phyloP scores from a whole-genome alignment of 2,329 filamentous ascomycete species.

The Endoconidiophora laricicola region DNA sequence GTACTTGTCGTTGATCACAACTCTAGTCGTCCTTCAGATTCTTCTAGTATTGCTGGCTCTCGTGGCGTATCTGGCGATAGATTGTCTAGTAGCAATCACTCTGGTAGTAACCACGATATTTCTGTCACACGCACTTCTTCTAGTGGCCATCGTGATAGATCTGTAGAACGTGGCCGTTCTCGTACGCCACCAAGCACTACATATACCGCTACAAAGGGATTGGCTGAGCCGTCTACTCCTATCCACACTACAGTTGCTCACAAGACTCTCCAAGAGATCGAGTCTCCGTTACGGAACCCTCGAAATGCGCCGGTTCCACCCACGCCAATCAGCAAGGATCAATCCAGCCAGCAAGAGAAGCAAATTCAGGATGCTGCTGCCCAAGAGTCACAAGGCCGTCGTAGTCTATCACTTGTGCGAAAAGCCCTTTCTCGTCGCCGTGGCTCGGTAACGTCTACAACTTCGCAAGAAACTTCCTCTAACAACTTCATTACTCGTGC shows the following conservation, averaged over 20 bases:
- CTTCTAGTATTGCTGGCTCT: constrained; percentile 21
- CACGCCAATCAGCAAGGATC: constrained; percentile 12
- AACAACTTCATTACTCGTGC: constrained; percentile 9
- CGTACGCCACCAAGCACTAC: neutral
- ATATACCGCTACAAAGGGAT: neutral
- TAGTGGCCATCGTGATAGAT: neutral
- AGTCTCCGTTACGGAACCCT: constrained; percentile 46
- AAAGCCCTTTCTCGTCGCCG: constrained; percentile 34
- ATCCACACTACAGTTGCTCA: constrained; percentile 24
- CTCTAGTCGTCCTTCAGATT: constrained; percentile 32
- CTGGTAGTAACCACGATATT: neutral
- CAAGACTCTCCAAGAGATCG: constrained; percentile 37
- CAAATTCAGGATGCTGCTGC: no score
- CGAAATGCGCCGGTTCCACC: constrained; percentile 40
- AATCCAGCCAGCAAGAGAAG: no score
- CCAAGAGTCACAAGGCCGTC: constrained; percentile 22
- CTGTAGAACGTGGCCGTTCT: constrained; percentile 4
- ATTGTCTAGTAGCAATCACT: constrained; percentile 1
- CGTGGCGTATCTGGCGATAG: constrained; percentile 2
- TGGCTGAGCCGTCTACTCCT: constrained; percentile 9
- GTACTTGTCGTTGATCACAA: constrained; percentile 40
- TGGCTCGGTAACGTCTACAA: constrained; percentile 20
- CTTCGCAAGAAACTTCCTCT: constrained; percentile 1
- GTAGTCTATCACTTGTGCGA: constrained; percentile 34
- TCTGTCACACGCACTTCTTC: neutral